These are phyloP conservation scores for Fragaria nilgerrensis DNA, from an alignment of 306 rosid genomes.

Conservation along the genomic window DNA sequence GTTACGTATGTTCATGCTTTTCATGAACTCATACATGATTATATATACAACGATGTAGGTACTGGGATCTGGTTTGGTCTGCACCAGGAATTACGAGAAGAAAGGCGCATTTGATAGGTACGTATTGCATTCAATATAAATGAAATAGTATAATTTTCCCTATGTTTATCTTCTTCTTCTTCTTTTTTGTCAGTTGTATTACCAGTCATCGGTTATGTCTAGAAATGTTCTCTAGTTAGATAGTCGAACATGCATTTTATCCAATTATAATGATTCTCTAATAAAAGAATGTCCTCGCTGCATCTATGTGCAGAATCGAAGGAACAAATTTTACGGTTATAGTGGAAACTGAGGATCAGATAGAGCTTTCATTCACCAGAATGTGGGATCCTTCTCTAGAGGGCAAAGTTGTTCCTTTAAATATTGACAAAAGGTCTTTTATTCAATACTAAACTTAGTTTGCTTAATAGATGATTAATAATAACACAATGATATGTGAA, in stretches of 20 bases:
- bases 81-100: slow-evolving; percentile 26
- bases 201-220: neutral
- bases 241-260: neutral
- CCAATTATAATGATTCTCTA: neutral
- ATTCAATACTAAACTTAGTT: neutral
- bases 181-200: neutral
- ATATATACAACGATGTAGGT: slow-evolving; percentile 8
- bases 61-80: slow-evolving; percentile 39
- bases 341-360: slow-evolving; percentile 32
- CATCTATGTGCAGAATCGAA: slow-evolving; percentile 21
- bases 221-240: neutral
- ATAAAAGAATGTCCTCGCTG: neutral
- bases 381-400: slow-evolving; percentile 28
- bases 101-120: slow-evolving; percentile 38
- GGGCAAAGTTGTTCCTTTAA: slow-evolving; percentile 29
- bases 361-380: slow-evolving; percentile 39
- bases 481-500: neutral
- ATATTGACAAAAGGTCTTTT: slow-evolving; percentile 27
- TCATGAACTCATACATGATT: neutral
- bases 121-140: neutral
- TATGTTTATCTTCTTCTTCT: neutral
- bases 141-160: too few relatives aligned
- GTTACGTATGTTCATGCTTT: neutral
- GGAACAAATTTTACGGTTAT: slow-evolving; percentile 29
- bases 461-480: neutral